Evolutionary conservation across 148 eudicot genomes (phyloP).

Genomic region (Linanthus parryae): DNA sequence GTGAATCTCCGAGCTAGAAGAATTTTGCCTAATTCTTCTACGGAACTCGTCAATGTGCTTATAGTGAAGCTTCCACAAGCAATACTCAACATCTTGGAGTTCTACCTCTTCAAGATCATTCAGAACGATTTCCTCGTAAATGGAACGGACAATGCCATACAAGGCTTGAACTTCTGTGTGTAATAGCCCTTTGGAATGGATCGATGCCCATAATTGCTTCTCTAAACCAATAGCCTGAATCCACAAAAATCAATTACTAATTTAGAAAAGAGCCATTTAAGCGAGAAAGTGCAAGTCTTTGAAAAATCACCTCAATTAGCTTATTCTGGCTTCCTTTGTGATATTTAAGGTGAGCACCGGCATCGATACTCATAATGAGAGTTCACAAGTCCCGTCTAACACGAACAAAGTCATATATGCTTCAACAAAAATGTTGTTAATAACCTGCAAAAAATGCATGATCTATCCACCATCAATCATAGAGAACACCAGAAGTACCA

Average conservation of each 20-base stretch:
- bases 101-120: slow-evolving; percentile 33
- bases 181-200: slow-evolving; percentile 58
- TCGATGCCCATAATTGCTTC: slow-evolving; percentile 52
- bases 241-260: background rate
- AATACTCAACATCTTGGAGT: slow-evolving; percentile 62
- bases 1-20: slow-evolving; percentile 23
- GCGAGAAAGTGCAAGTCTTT: no score
- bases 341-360: no score
- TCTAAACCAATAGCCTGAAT: slow-evolving; percentile 55
- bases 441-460: no score
- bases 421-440: no score
- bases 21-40: slow-evolving; percentile 36
- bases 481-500: no score
- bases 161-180: slow-evolving; percentile 42
- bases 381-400: no score
- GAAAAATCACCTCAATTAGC: no score
- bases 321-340: no score
- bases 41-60: slow-evolving; percentile 89
- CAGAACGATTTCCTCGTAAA: slow-evolving; percentile 60
- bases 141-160: slow-evolving; percentile 44
- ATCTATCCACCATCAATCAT: no score
- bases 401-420: no score
- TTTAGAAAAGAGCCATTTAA: no score
- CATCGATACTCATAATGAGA: no score
- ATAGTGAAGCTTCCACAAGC: slow-evolving; percentile 91